Evolutionary conservation across 2,329 filamentous ascomycete species (phyloP), one percentile per base, ranked within the genome.

Genomic region (Verticillium nubilum): DNA sequence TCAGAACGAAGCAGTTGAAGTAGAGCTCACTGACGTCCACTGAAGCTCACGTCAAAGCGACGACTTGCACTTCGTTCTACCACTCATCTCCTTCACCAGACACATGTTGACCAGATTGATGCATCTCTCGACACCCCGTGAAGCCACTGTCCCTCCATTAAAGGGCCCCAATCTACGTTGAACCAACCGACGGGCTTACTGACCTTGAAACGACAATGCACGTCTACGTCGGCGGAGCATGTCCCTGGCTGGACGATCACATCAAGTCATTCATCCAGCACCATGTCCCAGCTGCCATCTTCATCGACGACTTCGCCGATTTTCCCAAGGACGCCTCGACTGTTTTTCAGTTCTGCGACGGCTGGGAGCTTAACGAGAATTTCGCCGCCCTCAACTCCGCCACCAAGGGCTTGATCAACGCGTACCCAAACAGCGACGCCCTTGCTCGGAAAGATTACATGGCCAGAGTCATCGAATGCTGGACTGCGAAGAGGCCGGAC

Each of bases 341-440:
- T 0, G 61, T 69, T 1, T 71, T 74, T 19, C 72, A 76, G 35
- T 67, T 67, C 28, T 73, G 73, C 42, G 69, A 74, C 33, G 74
- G 73, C 5, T 73, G 70, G 69, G 67, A 66, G 15, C 61, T 76
- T 2, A 73, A 70, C 26, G 62, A 62, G 19, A 68, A 75, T 59
- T 76, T 76, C 52, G 65, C 69, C 6, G 57, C 68, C 2, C 31
- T 73, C 19, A 76, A 75, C 58, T 63, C 58, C 2, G 65, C 69
- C 0, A 63, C 65, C 1, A 64, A 50, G 12, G 70, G 64, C 2
- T 66, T 76, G 9, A 71, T 76, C 60, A 76, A 76, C 52, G 72
- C 73, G 0, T 76, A 76, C 27, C 73, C 73, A 17, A 75, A 69
- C 60, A 76, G 73, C 59, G 73, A 76, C 54, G 73, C 73, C 3